Evolutionary conservation across 768 basidiomycete genomes (phyloP), one percentile per base, ranked within the genome.

Genomic region (Suillus placidus): DNA sequence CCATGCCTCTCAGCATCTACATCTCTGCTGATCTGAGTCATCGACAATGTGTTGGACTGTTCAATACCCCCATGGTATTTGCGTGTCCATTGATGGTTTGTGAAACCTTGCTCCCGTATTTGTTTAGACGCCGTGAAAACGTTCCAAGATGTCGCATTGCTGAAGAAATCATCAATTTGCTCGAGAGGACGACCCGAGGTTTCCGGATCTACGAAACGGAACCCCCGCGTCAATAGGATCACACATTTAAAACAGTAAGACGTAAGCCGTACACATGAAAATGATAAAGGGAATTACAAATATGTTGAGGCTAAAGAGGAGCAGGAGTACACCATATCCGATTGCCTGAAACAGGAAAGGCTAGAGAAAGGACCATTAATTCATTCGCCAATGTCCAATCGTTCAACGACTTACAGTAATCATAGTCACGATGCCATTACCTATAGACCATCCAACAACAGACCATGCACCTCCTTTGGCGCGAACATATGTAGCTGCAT

Each of bases 311-410:
- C 62, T 57, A 34, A 63, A 63, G 40, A 63, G 62, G 30, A 63
- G 62, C 20, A 64, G 43, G 10, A 64, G 37, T 6, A 64, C 64
- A 23, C 64, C 64, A 47, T 64, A 64, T 52, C 13, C 61, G 34
- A 64, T 64, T 6, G 64, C 64, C 47, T 64, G 64, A 45, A 64
- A 64, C 18, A 64, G 30, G 62, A 64, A 64, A 42, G 64, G 64
- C 64, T 64, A 61, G 16, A 26, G 34, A n/a, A 55, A n/a, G 3
- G 1, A 20, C 35, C 54, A 35, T 55, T 34, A 55, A 30, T n/a
- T 23, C n/a, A 34, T 40, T 23, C 23, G 16, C 14, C 13, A 23
- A 20, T 1, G 2, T 40, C 38, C 35, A 20, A 42, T 30, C 3
- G 13, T 20, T 45, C 37, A 16, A 56, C 30, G n/a, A 30, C 62